These are phyloP conservation scores for Starmera quercuum DNA, from an alignment of 805 yeast genomes.

Conservation along the genomic window DNA sequence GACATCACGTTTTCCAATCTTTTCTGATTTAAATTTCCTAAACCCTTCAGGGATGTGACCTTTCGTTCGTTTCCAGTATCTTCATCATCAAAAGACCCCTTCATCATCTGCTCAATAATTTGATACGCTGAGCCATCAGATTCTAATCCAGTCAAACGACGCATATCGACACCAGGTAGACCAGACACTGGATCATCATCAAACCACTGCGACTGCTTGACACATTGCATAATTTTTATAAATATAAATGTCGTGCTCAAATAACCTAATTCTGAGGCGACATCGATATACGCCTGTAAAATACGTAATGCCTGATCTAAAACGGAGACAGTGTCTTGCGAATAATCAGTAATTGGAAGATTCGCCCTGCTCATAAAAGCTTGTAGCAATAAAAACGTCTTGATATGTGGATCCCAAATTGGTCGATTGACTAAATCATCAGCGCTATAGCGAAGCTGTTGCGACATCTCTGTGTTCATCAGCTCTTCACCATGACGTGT, in stretches of 20 bases:
- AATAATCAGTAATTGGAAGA: conserved; percentile 89
- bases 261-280: conserved; percentile 77
- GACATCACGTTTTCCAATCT: conserved; percentile 23
- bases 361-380: conserved; percentile 81
- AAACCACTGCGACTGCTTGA: conserved; percentile 85
- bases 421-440: conserved; percentile 77
- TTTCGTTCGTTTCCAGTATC: neutral
- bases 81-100: neutral
- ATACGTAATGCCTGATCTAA: conserved; percentile 92
- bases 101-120: conserved; percentile 1
- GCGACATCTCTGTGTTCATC: conserved; percentile 79
- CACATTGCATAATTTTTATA: conserved; percentile 69
- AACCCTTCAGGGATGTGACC: conserved; percentile 5
- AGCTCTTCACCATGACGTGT: conserved; percentile 52
- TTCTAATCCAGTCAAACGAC: conserved; percentile 10
- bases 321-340: conserved; percentile 89
- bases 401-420: conserved; percentile 70
- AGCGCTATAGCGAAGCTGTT: conserved; percentile 47
- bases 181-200: conserved; percentile 61
- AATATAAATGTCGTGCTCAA: conserved; percentile 52
- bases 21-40: conserved; percentile 27
- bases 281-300: conserved; percentile 86
- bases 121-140: conserved; percentile 14
- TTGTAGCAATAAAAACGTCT: conserved; percentile 82
- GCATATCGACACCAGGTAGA: conserved; percentile 16